A percentile compares a stretch with the other conserved stretches of the same genome.
These are phyloP conservation scores for Piloderma croceum DNA, from an alignment of 768 basidiomycete species.

Conservation along the genomic window DNA sequence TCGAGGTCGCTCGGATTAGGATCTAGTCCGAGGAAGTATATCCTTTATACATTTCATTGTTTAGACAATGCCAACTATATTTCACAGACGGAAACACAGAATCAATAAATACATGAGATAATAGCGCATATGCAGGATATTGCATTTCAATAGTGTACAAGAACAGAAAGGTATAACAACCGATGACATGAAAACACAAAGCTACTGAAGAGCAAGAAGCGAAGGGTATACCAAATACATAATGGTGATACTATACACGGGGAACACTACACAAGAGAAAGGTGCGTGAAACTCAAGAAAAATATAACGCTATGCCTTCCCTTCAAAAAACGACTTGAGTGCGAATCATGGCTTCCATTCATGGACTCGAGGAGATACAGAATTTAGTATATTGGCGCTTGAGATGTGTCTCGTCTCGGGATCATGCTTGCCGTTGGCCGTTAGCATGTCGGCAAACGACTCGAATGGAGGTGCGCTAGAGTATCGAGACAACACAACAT, in stretches of 20 bases:
- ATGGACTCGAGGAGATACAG: constrained; percentile 33
- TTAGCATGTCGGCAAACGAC: constrained; percentile 18
- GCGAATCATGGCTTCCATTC: constrained; percentile 24
- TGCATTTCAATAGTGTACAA: too few relatives aligned
- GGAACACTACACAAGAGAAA: constrained; percentile 12
- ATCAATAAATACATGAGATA: too few relatives aligned
- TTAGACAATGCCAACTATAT: too few relatives aligned
- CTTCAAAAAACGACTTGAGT: constrained; percentile 38
- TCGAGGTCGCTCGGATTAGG: too few relatives aligned
- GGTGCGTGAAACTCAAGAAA: constrained; percentile 5
- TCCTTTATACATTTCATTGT: too few relatives aligned
- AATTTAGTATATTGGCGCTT: constrained; percentile 52
- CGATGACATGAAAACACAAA: constrained; percentile 9
- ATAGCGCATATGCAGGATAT: too few relatives aligned
- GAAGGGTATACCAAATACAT: constrained; percentile 25
- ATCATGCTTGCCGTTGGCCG: constrained; percentile 24
- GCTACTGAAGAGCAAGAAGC: constrained; percentile 10
- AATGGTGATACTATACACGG: constrained; percentile 33
- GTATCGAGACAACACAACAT: too few relatives aligned
- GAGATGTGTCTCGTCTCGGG: constrained; percentile 37
- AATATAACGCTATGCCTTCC: constrained; percentile 19
- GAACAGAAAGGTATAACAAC: too few relatives aligned
- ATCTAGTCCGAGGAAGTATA: too few relatives aligned
- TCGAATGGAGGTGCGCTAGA: constrained; percentile 39
- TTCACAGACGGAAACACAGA: too few relatives aligned